Conservation (phyloP, 192 early-diverging fungal species). For the Entophlyctis helioformis region DNA sequence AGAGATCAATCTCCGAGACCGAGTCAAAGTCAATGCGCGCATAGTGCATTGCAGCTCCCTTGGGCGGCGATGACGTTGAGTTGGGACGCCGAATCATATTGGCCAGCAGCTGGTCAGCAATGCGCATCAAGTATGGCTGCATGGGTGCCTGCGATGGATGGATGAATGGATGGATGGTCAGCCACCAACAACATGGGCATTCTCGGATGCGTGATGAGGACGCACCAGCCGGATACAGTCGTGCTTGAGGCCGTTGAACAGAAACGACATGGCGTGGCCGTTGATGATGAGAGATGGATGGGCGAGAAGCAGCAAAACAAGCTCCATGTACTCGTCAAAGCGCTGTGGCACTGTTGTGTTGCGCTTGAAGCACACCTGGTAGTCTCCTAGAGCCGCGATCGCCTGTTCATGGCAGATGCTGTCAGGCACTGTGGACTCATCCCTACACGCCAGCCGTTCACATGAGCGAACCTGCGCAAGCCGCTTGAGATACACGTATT, state of each 20-base stretch:
- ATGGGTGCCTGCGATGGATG: no score
- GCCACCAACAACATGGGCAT: no score
- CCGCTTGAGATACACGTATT: slow-evolving; percentile 18
- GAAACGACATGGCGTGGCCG: slow-evolving; percentile 4
- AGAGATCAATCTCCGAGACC: background rate
- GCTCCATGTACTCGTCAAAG: slow-evolving; percentile 7
- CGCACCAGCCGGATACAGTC: slow-evolving; percentile 6
- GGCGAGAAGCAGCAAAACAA: slow-evolving; percentile 9
- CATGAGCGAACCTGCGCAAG: slow-evolving; percentile 24
- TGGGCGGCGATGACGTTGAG: no score
- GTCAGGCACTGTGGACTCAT: no score
- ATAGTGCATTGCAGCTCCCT: slow-evolving; percentile 5
- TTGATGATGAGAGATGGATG: slow-evolving; percentile 17
- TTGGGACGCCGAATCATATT: no score
- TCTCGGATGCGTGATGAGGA: no score
- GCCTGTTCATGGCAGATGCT: no score
- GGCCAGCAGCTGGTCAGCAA: no score
- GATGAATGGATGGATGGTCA: no score
- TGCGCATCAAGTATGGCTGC: no score
- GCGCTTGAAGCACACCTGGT: slow-evolving; percentile 11
- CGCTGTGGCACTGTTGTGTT: background rate
- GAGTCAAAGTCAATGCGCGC: slow-evolving; percentile 11
- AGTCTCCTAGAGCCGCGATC: no score
- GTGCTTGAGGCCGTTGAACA: slow-evolving; percentile 8
- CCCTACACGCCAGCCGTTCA: no score